A percentile compares a stretch with the other conserved stretches of the same genome.
Conservation (phyloP, 2,329 filamentous ascomycete species). For the Apiospora marii region DNA sequence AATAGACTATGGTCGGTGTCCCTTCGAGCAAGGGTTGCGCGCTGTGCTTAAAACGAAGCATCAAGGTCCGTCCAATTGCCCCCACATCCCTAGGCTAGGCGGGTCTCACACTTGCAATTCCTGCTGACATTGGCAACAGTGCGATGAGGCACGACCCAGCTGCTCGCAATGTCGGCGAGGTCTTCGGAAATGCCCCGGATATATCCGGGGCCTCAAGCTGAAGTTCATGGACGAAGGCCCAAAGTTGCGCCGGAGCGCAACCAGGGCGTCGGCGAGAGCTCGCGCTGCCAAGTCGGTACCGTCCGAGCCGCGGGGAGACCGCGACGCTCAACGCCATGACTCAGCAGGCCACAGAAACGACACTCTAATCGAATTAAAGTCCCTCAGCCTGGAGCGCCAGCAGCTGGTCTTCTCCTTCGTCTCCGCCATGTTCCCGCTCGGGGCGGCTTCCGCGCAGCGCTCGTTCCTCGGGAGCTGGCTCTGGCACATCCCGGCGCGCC, state of each 20-base stretch:
- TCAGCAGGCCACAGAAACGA: not conserved
- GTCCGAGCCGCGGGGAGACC: not conserved
- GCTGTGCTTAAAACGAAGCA: not conserved
- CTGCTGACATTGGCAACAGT: not conserved
- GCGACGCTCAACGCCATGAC: not conserved
- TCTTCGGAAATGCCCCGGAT: not conserved
- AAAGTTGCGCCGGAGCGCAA: not conserved
- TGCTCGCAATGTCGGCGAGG: not conserved
- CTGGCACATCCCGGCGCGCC: slow-evolving; percentile 3
- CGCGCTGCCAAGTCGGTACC: too few species aligned
- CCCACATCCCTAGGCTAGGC: too few species aligned
- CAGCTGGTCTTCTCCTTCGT: not conserved
- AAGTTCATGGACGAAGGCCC: slow-evolving; percentile 16
- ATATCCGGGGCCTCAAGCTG: not conserved
- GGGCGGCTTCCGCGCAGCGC: not conserved
- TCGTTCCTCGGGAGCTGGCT: slow-evolving; percentile 3
- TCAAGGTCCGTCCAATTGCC: not conserved
- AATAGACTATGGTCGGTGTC: not conserved
- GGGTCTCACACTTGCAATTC: not conserved
- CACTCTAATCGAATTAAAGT: not conserved
- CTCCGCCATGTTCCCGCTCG: slow-evolving; percentile 1
- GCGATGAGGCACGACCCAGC: slow-evolving; percentile 7
- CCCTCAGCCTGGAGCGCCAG: not conserved
- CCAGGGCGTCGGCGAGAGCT: not conserved
- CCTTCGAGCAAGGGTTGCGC: not conserved